These are phyloP conservation scores for Fomitopsis serialis DNA, from an alignment of 768 basidiomycete genomes.

Conservation along the genomic window DNA sequence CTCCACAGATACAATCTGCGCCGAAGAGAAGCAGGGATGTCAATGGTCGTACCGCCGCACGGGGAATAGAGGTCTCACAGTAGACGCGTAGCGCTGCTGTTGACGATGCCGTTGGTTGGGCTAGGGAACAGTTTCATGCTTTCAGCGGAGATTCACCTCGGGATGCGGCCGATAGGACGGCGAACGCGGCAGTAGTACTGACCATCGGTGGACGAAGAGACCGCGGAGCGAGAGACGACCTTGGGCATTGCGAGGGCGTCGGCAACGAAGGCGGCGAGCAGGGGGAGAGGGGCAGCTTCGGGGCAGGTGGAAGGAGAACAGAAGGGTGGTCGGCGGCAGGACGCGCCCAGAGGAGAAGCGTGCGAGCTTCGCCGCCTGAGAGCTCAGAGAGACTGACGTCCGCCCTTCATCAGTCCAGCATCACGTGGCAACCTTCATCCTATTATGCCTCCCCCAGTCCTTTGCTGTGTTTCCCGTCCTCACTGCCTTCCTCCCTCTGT, in stretches of 20 bases:
- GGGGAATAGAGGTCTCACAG: constrained; percentile 43
- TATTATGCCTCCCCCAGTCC: constrained; percentile 19
- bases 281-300: neutral
- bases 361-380: too few species aligned
- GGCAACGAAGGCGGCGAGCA: neutral
- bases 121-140: constrained; percentile 32
- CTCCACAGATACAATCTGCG: constrained; percentile 82
- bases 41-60: constrained; percentile 4
- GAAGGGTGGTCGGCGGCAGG: neutral
- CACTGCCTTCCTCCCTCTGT: constrained; percentile 12
- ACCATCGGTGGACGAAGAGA: constrained; percentile 88
- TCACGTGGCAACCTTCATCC: constrained; percentile 16
- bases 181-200: constrained; percentile 18
- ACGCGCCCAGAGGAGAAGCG: neutral
- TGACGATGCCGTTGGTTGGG: constrained; percentile 75
- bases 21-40: constrained; percentile 8
- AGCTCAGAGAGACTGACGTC: constrained; percentile 1
- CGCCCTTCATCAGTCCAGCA: neutral
- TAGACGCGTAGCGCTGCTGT: constrained; percentile 76
- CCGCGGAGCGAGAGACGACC: constrained; percentile 82
- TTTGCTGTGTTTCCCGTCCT: constrained; percentile 17
- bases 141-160: constrained; percentile 6
- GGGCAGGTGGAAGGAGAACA: neutral
- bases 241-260: constrained; percentile 64
- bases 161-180: too few species aligned